Base-by-base conservation (phyloP, 805 yeast species). In the Hermanozyma aechmeae region DNA sequence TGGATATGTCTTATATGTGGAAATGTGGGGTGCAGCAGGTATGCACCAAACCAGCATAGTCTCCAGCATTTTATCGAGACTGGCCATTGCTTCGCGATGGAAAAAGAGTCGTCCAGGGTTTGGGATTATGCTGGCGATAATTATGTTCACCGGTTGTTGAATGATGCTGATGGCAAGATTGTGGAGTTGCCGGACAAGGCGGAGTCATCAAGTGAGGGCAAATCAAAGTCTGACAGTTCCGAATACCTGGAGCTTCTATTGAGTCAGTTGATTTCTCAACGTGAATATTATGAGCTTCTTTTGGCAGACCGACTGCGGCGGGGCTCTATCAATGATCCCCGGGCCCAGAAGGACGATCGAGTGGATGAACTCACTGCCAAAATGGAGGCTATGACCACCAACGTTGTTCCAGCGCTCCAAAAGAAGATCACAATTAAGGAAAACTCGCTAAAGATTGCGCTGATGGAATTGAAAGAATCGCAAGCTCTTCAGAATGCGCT, bases 41-140 rank as follows among this genome's bases (percentile, higher is more conserved):
- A 86, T 50, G 60, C 65, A 1, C 82, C 84, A 29, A 71, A 71
- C 18, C 86, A 80, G 28, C 96, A 86, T 58, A 93, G 95, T 0
- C 73, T 84, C 29, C 73, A 78, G 35, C 96, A 86, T 53, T 87
- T 72, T 50, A 72, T 76, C 12, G 61, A 63, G 7, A 79, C 94
- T 0, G 76, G 79, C 5, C 96, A 86, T 51, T 82, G 95, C 43
- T 86, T 83, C 57, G 81, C 95, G 0, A 85, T 86, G 95, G 95
- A 86, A 46, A 61, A 83, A 26, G 55, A 65, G 8, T 73, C 93
- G 0, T 92, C 86, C 36, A 62, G 96, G 23, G 95, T 86, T 1
- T 86, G 96, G 96, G 96, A 86, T 50, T 86, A 86, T 50, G 86
- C 87, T 0, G 87, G 87, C 2, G 96, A 86, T 48, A 76, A 75